These are phyloP conservation scores for Scheffersomyces ergatensis DNA, from an alignment of 805 yeast genomes.

Conservation along the genomic window DNA sequence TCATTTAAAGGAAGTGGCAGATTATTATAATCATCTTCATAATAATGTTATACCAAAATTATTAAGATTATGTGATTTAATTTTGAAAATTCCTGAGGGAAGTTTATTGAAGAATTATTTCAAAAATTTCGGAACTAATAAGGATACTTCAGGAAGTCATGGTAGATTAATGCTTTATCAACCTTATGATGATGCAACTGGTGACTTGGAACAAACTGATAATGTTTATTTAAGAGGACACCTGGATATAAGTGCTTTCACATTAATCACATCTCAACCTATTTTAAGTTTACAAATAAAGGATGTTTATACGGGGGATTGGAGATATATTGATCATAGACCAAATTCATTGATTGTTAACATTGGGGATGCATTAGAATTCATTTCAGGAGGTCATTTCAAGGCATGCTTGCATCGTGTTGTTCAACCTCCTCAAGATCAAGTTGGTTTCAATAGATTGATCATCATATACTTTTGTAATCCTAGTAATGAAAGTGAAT, in stretches of 20 bases:
- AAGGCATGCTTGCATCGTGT: slow-evolving; percentile 48
- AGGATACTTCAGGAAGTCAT: slow-evolving; percentile 21
- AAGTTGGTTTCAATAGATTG: slow-evolving; percentile 30
- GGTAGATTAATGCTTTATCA: slow-evolving; percentile 27
- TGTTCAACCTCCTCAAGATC: slow-evolving; percentile 45
- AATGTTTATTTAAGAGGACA: slow-evolving; percentile 48
- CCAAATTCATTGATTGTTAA: slow-evolving; percentile 40
- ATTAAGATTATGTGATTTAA: slow-evolving; percentile 39
- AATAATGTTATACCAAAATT: slow-evolving; percentile 33
- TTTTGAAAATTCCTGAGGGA: slow-evolving; percentile 48
- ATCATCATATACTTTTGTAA: slow-evolving; percentile 43
- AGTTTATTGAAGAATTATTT: slow-evolving; percentile 35
- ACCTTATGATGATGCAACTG: slow-evolving; percentile 21
- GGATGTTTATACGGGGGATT: slow-evolving; percentile 32
- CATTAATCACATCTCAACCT: slow-evolving; percentile 41
- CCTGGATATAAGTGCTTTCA: slow-evolving; percentile 41
- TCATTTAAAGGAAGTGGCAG: slow-evolving; percentile 38
- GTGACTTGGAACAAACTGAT: slow-evolving; percentile 24
- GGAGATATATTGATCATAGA: slow-evolving; percentile 40
- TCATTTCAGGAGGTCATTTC: slow-evolving; percentile 45
- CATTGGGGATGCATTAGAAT: slow-evolving; percentile 41
- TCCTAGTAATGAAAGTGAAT: slow-evolving; percentile 29
- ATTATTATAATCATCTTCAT: slow-evolving; percentile 39
- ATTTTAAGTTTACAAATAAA: slow-evolving; percentile 38
- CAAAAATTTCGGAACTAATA: slow-evolving; percentile 32